These are phyloP conservation scores for Mikania micrantha DNA, from an alignment of 129 eudicot species.

Conservation along the genomic window DNA sequence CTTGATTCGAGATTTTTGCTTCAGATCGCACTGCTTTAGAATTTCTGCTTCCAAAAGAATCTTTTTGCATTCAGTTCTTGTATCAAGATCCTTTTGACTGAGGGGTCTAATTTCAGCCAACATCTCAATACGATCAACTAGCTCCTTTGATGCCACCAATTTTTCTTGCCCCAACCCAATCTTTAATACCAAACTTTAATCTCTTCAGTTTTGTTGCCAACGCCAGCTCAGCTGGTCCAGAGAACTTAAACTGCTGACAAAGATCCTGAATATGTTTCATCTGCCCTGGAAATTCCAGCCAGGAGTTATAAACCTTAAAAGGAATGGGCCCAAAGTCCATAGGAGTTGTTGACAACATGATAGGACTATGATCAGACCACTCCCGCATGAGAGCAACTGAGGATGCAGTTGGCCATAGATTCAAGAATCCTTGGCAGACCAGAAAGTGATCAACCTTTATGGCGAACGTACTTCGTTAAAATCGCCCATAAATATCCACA, in stretches of 20 bases:
- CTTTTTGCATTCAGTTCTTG: too few species aligned
- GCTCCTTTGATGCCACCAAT: too few species aligned
- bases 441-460: not conserved
- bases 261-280: too few species aligned
- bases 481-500: not conserved
- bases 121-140: not conserved
- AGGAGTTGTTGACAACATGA: not conserved
- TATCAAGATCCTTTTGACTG: not conserved
- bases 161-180: not conserved
- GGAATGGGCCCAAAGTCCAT: not conserved
- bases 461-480: not conserved
- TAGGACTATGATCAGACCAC: not conserved
- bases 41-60: too few species aligned
- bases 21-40: too few species aligned
- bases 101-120: not conserved
- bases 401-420: not conserved
- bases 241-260: not conserved
- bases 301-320: too few species aligned
- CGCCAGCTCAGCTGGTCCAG: not conserved
- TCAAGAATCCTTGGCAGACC: not conserved
- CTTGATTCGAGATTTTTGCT: not conserved
- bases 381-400: not conserved
- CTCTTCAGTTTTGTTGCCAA: not conserved
- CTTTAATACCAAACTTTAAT: too few species aligned
- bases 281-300: not conserved